A percentile compares a stretch with the other conserved stretches of the same genome.
phyloP scores from a whole-genome alignment of 2,329 filamentous ascomycete genomes.

The Fusarium goolgardi region DNA sequence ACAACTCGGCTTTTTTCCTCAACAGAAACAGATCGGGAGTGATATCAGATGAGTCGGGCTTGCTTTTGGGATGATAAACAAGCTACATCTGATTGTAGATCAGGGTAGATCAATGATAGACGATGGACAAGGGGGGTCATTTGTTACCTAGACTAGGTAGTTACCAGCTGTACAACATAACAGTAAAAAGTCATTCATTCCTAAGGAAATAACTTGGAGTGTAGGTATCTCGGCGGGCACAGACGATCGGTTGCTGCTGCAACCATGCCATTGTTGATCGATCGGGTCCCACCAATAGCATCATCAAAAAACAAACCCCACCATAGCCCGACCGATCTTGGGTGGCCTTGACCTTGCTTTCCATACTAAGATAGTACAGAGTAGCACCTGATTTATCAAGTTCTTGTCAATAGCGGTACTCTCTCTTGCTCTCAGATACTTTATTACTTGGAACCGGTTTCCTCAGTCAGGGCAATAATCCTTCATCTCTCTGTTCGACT shows the following conservation, averaged over 20 bases:
- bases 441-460: not conserved
- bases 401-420: not conserved
- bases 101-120: not conserved
- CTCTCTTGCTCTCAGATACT: not conserved
- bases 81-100: not conserved
- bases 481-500: not conserved
- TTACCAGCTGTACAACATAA: not conserved
- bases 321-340: constrained; percentile 19
- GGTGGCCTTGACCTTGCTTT: not conserved
- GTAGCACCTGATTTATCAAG: not conserved
- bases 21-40: not conserved
- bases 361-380: not conserved
- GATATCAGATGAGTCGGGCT: not conserved
- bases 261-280: constrained; percentile 15
- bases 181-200: not conserved
- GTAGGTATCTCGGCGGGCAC: not conserved
- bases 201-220: not conserved
- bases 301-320: constrained; percentile 14
- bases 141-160: not conserved
- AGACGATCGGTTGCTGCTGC: constrained; percentile 19
- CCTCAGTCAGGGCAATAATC: not conserved
- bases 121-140: not conserved
- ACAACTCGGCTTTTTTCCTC: no score
- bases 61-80: not conserved
- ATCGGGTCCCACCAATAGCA: constrained; percentile 14